A percentile compares a stretch with the other conserved stretches of the same genome.
phyloP scores from a whole-genome alignment of 257 asterid genomes.

The Petrea volubilis region DNA sequence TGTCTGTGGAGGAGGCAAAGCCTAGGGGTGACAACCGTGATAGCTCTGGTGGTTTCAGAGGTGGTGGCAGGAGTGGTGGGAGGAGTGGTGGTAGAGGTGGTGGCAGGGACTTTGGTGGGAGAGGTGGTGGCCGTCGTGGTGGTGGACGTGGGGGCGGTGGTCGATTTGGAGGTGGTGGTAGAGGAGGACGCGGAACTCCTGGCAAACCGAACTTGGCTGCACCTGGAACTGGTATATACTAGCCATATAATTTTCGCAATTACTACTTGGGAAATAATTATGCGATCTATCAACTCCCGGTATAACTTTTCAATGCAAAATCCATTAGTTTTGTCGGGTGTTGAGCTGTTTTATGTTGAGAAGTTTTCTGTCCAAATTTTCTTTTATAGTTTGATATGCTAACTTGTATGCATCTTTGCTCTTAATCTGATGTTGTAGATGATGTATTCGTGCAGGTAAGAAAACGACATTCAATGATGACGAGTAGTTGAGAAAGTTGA shows the following conservation, averaged over 20 bases:
- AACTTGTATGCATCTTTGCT: too few species aligned
- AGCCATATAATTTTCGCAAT: too few species aligned
- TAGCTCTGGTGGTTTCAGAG: constrained; percentile 34
- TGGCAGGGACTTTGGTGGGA: background rate
- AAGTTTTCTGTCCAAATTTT: too few species aligned
- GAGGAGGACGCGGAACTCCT: constrained; percentile 29
- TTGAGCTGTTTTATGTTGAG: too few species aligned
- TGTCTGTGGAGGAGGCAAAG: constrained; percentile 65
- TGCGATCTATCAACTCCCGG: too few species aligned
- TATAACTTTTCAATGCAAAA: too few species aligned
- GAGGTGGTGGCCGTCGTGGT: background rate
- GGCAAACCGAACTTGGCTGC: constrained; percentile 25
- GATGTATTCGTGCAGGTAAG: constrained; percentile 9
- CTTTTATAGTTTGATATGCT: too few species aligned
- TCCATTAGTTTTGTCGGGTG: too few species aligned
- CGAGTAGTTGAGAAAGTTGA: background rate
- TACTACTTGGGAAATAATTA: too few species aligned
- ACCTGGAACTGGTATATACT: constrained; percentile 1
- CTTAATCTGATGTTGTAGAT: too few species aligned
- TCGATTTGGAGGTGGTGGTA: constrained; percentile 20
- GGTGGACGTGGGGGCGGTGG: constrained; percentile 7
- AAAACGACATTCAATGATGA: constrained; percentile 4
- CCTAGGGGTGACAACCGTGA: constrained; percentile 45
- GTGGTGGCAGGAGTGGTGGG: constrained; percentile 33
- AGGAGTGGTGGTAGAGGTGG: constrained; percentile 18